These are phyloP conservation scores for Ceratonia siliqua DNA, from an alignment of 306 rosid species.

Conservation along the genomic window DNA sequence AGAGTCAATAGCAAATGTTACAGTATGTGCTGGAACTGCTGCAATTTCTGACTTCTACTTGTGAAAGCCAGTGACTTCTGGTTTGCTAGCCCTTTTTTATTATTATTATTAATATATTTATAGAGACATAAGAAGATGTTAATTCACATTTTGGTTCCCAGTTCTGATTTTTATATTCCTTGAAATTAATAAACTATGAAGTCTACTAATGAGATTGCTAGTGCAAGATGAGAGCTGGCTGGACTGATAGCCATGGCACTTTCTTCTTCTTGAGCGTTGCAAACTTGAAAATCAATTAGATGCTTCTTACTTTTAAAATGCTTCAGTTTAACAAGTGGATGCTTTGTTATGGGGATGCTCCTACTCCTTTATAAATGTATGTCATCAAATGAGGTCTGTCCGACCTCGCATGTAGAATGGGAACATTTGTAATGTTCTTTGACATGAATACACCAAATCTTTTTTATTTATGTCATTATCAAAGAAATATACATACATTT, in stretches of 20 bases:
- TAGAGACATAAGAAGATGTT: constrained; percentile 6
- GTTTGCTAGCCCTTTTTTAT: background rate
- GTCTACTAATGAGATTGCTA: constrained; percentile 15
- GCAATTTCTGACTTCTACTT: constrained; percentile 11
- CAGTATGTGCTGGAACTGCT: constrained; percentile 50
- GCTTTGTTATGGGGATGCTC: constrained; percentile 18
- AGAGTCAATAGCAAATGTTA: constrained; percentile 76
- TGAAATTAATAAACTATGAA: background rate
- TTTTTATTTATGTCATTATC: constrained; percentile 6
- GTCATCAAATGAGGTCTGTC: constrained; percentile 2
- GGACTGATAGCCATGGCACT: background rate
- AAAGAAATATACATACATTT: background rate
- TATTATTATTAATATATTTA: too few species aligned
- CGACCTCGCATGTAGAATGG: constrained; percentile 12
- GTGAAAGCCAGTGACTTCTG: background rate
- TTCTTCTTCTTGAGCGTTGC: constrained; percentile 5
- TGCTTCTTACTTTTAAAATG: background rate
- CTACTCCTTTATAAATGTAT: background rate
- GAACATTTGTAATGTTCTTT: constrained; percentile 7
- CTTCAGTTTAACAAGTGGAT: background rate
- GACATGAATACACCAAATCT: background rate
- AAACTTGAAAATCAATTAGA: background rate
- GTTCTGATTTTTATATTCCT: constrained; percentile 23
- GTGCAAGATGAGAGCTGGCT: background rate
- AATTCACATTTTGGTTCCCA: background rate